Evolutionary conservation across 495 filamentous ascomycete species (phyloP).

Genomic region (Choiromyces venosus): DNA sequence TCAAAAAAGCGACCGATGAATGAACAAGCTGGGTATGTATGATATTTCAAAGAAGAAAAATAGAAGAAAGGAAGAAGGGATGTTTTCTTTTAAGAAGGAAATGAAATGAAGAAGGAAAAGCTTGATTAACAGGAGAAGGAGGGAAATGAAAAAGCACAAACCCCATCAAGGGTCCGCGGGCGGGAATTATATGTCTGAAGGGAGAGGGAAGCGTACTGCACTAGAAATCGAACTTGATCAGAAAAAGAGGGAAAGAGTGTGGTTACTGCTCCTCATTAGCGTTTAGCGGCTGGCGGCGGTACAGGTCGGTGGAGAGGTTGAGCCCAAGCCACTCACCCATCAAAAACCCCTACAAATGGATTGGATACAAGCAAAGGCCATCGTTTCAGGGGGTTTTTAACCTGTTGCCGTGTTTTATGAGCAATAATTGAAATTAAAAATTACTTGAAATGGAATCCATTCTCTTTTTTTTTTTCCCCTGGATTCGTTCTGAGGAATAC

Average conservation of each 20-base stretch:
- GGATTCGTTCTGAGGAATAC: not conserved
- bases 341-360: not conserved
- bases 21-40: not conserved
- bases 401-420: not conserved
- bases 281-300: not conserved
- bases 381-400: not conserved
- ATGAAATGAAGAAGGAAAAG: not conserved
- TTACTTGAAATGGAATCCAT: not conserved
- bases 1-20: not conserved
- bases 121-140: not conserved
- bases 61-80: not conserved
- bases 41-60: not conserved
- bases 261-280: not conserved
- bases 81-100: not conserved
- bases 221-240: not conserved
- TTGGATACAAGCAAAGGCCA: not conserved
- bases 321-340: not conserved
- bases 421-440: not conserved
- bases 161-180: not conserved
- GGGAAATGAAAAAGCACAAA: not conserved
- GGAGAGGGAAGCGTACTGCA: not conserved
- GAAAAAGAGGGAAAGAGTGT: not conserved
- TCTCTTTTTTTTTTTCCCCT: too few relatives aligned
- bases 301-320: too few relatives aligned
- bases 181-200: slow-evolving; percentile 1